These are phyloP conservation scores for Mytilinidion resinicola DNA, from an alignment of 495 filamentous ascomycete genomes.

Conservation along the genomic window DNA sequence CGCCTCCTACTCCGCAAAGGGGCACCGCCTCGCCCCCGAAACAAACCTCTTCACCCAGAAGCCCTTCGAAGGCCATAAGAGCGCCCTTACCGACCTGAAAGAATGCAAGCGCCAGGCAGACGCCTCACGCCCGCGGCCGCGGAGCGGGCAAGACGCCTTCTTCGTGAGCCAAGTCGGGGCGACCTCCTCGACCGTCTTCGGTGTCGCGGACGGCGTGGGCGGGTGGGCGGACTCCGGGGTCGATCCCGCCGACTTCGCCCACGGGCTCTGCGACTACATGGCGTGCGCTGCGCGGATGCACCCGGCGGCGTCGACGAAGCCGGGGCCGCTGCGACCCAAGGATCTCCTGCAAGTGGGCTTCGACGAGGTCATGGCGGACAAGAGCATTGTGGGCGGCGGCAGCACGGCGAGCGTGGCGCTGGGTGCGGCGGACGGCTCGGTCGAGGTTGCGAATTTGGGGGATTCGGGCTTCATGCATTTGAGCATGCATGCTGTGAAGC, in stretches of 20 bases:
- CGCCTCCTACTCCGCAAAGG: constrained; percentile 72
- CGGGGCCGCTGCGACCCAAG: constrained; percentile 52
- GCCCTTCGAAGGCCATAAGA: constrained; percentile 13
- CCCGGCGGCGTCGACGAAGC: constrained; percentile 33
- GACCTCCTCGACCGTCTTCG: constrained; percentile 61
- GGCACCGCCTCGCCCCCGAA: constrained; percentile 59
- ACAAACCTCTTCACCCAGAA: constrained; percentile 25
- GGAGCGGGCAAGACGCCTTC: constrained; percentile 91
- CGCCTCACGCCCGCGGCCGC: constrained; percentile 52
- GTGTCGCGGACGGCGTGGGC: constrained; percentile 86
- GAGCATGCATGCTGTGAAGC: constrained; percentile 72
- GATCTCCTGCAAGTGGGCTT: constrained; percentile 78
- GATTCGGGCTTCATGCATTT: constrained; percentile 93
- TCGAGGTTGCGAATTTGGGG: constrained; percentile 91
- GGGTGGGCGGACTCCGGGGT: constrained; percentile 88
- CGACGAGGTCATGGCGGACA: constrained; percentile 66
- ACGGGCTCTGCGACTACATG: constrained; percentile 91
- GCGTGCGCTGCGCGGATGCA: constrained; percentile 52
- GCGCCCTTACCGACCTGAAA: constrained; percentile 12
- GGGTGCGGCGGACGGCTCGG: constrained; percentile 56
- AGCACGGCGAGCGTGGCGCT: constrained; percentile 85
- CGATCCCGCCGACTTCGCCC: constrained; percentile 91
- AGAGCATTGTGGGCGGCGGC: constrained; percentile 69
- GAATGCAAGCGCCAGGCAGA: constrained; percentile 37
- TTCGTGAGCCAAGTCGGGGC: constrained; percentile 72